phyloP scores from a whole-genome alignment of 192 early-diverging fungal species.

The Haplosporangium gracile region DNA sequence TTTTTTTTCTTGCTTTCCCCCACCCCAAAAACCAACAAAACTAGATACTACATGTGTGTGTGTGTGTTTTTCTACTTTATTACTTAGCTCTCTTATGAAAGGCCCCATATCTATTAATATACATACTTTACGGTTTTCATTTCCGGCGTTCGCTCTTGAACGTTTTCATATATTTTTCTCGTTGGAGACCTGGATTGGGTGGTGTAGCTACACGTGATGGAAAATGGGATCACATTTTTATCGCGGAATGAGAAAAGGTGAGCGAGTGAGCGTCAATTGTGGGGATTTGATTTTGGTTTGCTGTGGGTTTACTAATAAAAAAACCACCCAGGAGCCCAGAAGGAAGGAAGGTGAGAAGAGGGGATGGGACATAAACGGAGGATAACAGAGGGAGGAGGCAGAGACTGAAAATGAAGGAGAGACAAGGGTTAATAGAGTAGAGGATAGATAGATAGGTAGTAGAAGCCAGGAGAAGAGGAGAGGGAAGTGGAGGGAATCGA shows the following conservation, averaged over 20 bases:
- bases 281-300: not conserved
- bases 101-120: not conserved
- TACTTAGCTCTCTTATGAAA: not conserved
- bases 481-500: not conserved
- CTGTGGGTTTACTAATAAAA: constrained; percentile 11
- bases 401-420: not conserved
- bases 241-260: not conserved
- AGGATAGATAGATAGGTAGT: not conserved
- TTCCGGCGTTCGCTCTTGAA: not conserved
- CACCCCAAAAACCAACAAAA: not conserved
- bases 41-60: not conserved
- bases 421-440: not conserved
- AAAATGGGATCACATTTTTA: not conserved
- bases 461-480: not conserved
- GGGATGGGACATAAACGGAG: not conserved
- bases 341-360: not conserved
- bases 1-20: too few species aligned
- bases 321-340: not conserved
- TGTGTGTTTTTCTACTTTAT: not conserved
- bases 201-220: not conserved
- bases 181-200: not conserved
- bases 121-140: constrained; percentile 1
- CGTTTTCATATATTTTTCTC: not conserved
- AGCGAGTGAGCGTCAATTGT: not conserved
- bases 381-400: not conserved